Evolutionary conservation across 1,284 basidiomycete genomes (phyloP).

Genomic region (Hymenochaete sp.): DNA sequence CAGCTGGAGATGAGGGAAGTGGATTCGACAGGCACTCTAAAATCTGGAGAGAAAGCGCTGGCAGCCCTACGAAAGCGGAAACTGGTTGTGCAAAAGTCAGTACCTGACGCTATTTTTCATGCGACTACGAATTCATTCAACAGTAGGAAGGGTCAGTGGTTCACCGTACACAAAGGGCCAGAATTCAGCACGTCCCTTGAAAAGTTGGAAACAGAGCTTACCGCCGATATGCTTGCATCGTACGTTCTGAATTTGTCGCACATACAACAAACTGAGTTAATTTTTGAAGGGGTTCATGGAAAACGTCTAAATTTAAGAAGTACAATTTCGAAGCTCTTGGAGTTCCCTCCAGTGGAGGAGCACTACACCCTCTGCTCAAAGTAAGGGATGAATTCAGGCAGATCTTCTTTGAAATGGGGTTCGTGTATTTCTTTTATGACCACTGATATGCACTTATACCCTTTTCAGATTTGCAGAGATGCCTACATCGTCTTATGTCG

Average conservation of each 20-base stretch:
- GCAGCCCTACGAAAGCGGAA: constrained; percentile 91
- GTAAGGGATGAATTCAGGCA: constrained; percentile 96
- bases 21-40: constrained; percentile 60
- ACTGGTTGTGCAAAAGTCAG: constrained; percentile 64
- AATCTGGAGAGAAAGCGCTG: constrained; percentile 69
- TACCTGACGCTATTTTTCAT: constrained; percentile 7
- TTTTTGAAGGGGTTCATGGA: constrained; percentile 81
- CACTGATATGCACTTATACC: constrained; percentile 1
- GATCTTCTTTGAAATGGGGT: constrained; percentile 99
- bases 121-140: constrained; percentile 12
- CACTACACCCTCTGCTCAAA: constrained; percentile 93
- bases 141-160: constrained; percentile 89
- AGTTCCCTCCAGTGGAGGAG: constrained; percentile 79
- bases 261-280: constrained; percentile 4
- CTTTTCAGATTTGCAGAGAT: constrained; percentile 87
- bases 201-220: constrained; percentile 97
- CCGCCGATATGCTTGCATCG: constrained; percentile 91
- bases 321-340: constrained; percentile 99
- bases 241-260: constrained; percentile 28
- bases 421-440: constrained; percentile 22
- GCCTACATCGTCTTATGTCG: constrained; percentile 97
- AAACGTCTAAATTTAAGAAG: constrained; percentile 88
- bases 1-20: constrained; percentile 73
- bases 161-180: constrained; percentile 79
- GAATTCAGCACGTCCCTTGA: constrained; percentile 89